A percentile compares a stretch with the other conserved stretches of the same genome.
These are phyloP conservation scores for Raddia guianensis DNA, from an alignment of 176 grass and related monocot species.

Conservation along the genomic window DNA sequence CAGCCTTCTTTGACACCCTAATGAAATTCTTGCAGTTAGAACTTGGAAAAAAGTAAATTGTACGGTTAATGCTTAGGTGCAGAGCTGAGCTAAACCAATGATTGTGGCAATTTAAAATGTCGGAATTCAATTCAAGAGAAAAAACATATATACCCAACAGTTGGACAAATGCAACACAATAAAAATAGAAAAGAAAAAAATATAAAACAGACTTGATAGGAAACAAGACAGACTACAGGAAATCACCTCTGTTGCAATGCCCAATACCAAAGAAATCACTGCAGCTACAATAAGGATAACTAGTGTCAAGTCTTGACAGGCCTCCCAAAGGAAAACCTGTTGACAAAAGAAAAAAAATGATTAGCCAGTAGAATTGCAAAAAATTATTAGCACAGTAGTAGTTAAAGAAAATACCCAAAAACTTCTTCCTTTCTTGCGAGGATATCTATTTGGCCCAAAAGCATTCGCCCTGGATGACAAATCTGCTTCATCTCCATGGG, in stretches of 20 bases:
- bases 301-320: constrained; percentile 88
- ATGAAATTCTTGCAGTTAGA: constrained; percentile 51
- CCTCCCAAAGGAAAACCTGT: constrained; percentile 97
- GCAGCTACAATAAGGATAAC: constrained; percentile 91
- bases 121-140: neutral
- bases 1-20: constrained; percentile 96
- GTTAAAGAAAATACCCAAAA: constrained; percentile 65
- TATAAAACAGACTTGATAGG: constrained; percentile 3
- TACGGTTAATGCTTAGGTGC: constrained; percentile 14
- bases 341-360: constrained; percentile 20
- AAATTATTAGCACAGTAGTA: constrained; percentile 26
- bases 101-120: constrained; percentile 10
- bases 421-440: constrained; percentile 82
- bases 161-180: neutral
- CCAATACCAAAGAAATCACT: constrained; percentile 74
- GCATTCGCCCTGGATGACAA: constrained; percentile 66
- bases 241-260: constrained; percentile 87
- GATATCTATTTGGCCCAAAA: constrained; percentile 94
- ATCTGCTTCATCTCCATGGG: constrained; percentile 75
- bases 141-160: constrained; percentile 17
- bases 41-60: constrained; percentile 24
- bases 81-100: neutral
- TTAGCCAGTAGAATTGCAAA: constrained; percentile 13
- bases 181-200: neutral
- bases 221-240: neutral